Evolutionary conservation across 2,329 filamentous ascomycete genomes (phyloP).

Genomic region (Penicillium sp.): DNA sequence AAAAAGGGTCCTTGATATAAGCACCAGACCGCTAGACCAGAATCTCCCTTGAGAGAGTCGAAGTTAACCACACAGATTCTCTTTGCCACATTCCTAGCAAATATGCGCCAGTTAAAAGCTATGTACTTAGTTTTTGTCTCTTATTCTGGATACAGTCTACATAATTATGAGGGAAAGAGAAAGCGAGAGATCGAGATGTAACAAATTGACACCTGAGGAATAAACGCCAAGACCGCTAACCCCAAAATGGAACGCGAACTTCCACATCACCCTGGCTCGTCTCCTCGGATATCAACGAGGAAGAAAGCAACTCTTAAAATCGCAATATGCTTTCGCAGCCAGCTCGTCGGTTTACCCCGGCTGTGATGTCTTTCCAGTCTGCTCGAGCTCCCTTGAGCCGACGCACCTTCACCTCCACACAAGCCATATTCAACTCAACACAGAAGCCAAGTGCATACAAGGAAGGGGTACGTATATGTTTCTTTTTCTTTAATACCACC

Average conservation of each 20-base stretch:
- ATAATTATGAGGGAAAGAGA: neutral
- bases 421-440: constrained; percentile 5
- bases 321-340: constrained; percentile 1
- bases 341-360: neutral
- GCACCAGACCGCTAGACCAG: neutral
- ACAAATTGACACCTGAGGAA: constrained; percentile 6
- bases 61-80: neutral
- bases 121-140: neutral
- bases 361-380: constrained; percentile 4
- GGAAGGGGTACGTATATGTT: constrained; percentile 26
- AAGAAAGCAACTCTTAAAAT: neutral
- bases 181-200: neutral
- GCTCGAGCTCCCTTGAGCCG: neutral
- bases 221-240: constrained; percentile 1
- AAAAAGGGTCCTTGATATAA: neutral
- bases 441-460: constrained; percentile 21
- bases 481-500: neutral
- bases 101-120: neutral
- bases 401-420: constrained; percentile 8
- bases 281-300: constrained; percentile 2
- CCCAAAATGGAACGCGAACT: constrained; percentile 6
- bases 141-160: neutral
- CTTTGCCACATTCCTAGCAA: neutral
- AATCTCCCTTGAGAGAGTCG: neutral
- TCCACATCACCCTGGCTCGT: constrained; percentile 14